Conservation (phyloP, 2,329 filamentous ascomycete genomes). For the Orbilia quercus region DNA sequence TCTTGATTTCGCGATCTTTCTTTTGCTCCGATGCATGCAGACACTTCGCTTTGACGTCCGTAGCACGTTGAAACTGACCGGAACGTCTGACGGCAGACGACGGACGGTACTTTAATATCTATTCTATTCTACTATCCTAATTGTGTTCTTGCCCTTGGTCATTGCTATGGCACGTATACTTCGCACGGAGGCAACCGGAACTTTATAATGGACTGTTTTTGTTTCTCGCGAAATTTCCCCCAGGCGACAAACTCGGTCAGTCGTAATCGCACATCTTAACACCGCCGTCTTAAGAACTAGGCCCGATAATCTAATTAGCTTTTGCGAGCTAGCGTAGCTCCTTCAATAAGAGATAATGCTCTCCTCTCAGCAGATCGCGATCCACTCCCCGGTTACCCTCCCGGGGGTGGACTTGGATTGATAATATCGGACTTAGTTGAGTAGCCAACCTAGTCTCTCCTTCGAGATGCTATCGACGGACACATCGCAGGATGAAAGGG, state of each 20-base stretch:
- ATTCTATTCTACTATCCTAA: not conserved
- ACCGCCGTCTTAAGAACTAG: slow-evolving; percentile 14
- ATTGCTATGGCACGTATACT: not conserved
- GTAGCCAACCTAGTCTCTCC: too few species aligned
- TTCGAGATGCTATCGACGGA: slow-evolving; percentile 35
- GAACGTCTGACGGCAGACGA: not conserved
- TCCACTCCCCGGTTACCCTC: slow-evolving; percentile 40
- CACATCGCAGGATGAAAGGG: not conserved
- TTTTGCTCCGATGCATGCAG: not conserved
- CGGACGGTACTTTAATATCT: not conserved
- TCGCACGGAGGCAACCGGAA: slow-evolving; percentile 10
- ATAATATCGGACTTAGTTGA: slow-evolving; percentile 15
- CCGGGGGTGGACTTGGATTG: slow-evolving; percentile 28
- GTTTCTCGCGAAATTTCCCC: not conserved
- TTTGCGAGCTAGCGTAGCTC: not conserved
- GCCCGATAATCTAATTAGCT: not conserved
- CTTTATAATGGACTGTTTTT: slow-evolving; percentile 3
- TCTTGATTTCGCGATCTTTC: slow-evolving; percentile 7
- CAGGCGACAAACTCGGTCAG: not conserved
- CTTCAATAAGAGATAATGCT: not conserved
- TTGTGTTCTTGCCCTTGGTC: not conserved
- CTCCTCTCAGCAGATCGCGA: slow-evolving; percentile 39
- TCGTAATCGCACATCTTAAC: slow-evolving; percentile 16
- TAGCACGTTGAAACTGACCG: not conserved
- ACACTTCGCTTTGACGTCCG: not conserved